Evolutionary conservation across 192 early-diverging fungal genomes (phyloP), one percentile per base, ranked within the genome.

Genomic region (Umbelopsis sp.): DNA sequence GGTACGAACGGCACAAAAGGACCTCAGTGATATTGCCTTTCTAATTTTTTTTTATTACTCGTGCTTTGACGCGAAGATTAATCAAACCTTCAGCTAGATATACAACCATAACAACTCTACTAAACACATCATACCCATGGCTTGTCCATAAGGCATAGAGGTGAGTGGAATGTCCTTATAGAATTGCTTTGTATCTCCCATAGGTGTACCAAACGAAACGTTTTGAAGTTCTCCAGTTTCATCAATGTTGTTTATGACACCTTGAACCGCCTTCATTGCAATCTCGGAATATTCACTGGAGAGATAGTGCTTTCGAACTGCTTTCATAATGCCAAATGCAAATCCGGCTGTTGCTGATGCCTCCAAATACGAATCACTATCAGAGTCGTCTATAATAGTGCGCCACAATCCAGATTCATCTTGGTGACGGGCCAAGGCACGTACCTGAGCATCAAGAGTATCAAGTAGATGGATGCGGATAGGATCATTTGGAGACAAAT

Each of bases 101-200:
- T 34, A 62, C 31, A 14, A 20, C 66, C 66, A 45, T 6, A 67
- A 43, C n/a, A 45, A 31, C 45, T 71, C 56, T 20, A 71, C 56
- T 34, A 71, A 65, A 20, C 70, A 71, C 70, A 71, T 71, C 54
- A 71, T 71, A 21, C 36, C 71, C 71, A 71, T 71, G 17, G 71
- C 71, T 11, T 71, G 71, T 44, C 71, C 71, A 34, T 71, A 71
- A 17, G 71, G 71, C 71, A 71, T 71, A 7, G 54, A 65, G 16
- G 71, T 71, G 16, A 71, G 45, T 21, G 53, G 71, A 25, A 71
- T 71, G 3, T 71, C 54, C 43, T 71, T 71, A 26, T 71, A 71
- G 20, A 65, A 59, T 34, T 71, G 54, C 31, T 65, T 65, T 17
- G 44, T 71, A 17, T 65, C 71, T 29, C 53, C 53, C 54, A 71